Evolutionary conservation across 108 stramenopile genomes (phyloP).

Genomic region (Cylindrotheca closterium): DNA sequence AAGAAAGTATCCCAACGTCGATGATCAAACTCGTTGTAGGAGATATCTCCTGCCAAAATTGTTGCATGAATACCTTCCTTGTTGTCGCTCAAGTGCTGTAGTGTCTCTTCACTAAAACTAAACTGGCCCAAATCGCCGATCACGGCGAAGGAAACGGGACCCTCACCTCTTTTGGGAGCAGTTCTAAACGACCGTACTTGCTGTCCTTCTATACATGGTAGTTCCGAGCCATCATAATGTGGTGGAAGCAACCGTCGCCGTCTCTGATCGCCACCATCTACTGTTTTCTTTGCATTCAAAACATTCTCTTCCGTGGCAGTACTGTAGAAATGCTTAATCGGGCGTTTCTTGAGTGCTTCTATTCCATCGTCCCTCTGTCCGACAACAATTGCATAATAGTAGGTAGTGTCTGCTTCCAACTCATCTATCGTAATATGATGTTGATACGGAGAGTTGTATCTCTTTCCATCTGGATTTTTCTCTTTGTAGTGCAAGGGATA

Average conservation of each 20-base stretch:
- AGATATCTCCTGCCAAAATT: slow-evolving; percentile 69
- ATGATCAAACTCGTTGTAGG: slow-evolving; percentile 70
- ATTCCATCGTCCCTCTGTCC: slow-evolving; percentile 25
- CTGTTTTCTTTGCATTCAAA: neutral
- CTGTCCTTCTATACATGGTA: slow-evolving; percentile 16
- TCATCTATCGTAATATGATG: slow-evolving; percentile 64
- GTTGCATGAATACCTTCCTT: slow-evolving; percentile 34
- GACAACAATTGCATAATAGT: slow-evolving; percentile 57
- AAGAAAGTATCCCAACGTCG: slow-evolving; percentile 77
- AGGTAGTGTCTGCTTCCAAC: slow-evolving; percentile 58
- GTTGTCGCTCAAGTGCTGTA: slow-evolving; percentile 29
- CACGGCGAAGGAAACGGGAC: slow-evolving; percentile 19
- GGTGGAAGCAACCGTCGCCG: slow-evolving; percentile 5
- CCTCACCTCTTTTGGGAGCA: slow-evolving; percentile 7
- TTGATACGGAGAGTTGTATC: slow-evolving; percentile 42
- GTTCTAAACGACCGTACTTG: slow-evolving; percentile 39
- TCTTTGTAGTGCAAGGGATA: slow-evolving; percentile 23
- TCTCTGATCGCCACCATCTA: neutral
- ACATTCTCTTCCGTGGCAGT: neutral
- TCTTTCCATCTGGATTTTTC: slow-evolving; percentile 4
- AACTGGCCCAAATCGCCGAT: slow-evolving; percentile 48
- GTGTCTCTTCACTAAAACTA: slow-evolving; percentile 27
- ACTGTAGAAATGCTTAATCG: slow-evolving; percentile 1
- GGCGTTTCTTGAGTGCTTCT: slow-evolving; percentile 8
- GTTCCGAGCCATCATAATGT: slow-evolving; percentile 27